These are phyloP conservation scores for Trametopsis cervina DNA, from an alignment of 768 basidiomycete species.

Conservation along the genomic window DNA sequence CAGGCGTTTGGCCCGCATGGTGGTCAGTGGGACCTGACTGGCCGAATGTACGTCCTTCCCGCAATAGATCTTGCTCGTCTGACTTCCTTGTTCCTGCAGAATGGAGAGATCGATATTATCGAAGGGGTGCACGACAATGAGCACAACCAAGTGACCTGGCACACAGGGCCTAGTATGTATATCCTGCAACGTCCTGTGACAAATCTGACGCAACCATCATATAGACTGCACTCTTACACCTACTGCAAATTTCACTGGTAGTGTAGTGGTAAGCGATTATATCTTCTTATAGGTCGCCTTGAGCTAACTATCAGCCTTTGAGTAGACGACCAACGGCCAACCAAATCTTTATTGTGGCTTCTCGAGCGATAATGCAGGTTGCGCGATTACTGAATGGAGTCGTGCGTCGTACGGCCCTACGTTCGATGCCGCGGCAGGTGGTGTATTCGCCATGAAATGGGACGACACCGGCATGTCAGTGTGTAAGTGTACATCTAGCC, in stretches of 20 bases:
- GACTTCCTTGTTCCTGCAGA: slow-evolving; percentile 30
- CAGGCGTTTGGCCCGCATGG: slow-evolving; percentile 81
- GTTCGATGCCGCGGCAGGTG: slow-evolving; percentile 76
- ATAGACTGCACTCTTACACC: slow-evolving; percentile 54
- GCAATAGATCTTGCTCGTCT: background rate
- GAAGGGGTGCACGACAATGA: slow-evolving; percentile 82
- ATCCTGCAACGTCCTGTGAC: background rate
- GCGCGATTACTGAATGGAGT: slow-evolving; percentile 75
- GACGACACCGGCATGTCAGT: slow-evolving; percentile 68
- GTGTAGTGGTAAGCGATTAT: slow-evolving; percentile 48
- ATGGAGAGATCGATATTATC: slow-evolving; percentile 77
- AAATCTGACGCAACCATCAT: too few relatives aligned
- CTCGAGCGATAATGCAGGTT: slow-evolving; percentile 58
- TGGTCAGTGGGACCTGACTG: slow-evolving; percentile 57
- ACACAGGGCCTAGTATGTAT: slow-evolving; percentile 53
- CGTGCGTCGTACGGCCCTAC: slow-evolving; percentile 76
- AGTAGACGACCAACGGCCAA: slow-evolving; percentile 39
- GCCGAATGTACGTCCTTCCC: slow-evolving; percentile 46
- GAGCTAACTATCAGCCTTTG: too few relatives aligned
- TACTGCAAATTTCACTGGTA: slow-evolving; percentile 53
- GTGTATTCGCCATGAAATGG: slow-evolving; percentile 89
- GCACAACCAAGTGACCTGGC: slow-evolving; percentile 82
- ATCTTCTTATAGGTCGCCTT: background rate
- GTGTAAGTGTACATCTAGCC: slow-evolving; percentile 45
- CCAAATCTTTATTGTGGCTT: slow-evolving; percentile 42